phyloP scores from a whole-genome alignment of 2,329 filamentous ascomycete genomes.

The Scedosporium minutisporum region DNA sequence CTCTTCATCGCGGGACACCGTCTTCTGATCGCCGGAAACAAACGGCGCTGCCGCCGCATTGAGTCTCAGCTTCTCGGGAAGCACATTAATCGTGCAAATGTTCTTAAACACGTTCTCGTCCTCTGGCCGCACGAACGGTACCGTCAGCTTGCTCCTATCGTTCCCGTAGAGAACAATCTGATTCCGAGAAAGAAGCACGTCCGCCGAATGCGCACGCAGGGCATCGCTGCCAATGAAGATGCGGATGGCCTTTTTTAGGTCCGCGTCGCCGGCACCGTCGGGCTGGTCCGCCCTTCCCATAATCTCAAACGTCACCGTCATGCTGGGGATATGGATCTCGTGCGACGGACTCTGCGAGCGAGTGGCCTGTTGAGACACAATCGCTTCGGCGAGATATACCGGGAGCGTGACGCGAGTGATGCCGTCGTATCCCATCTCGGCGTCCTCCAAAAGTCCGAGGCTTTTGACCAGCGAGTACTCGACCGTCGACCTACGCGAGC shows the following conservation, averaged over 20 bases:
- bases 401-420: constrained; percentile 62
- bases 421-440: constrained; percentile 57
- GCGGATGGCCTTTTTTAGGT: constrained; percentile 51
- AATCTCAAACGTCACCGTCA: constrained; percentile 72
- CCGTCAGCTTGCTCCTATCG: constrained; percentile 75
- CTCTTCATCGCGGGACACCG: neutral
- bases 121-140: constrained; percentile 88
- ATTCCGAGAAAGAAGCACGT: constrained; percentile 87
- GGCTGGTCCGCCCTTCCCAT: constrained; percentile 42
- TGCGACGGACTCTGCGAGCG: constrained; percentile 62
- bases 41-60: constrained; percentile 36
- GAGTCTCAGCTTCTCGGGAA: constrained; percentile 46
- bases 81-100: constrained; percentile 53
- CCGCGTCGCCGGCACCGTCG: constrained; percentile 22
- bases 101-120: constrained; percentile 73
- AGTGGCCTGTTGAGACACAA: constrained; percentile 66
- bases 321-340: constrained; percentile 60
- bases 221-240: constrained; percentile 87
- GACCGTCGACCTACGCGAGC: constrained; percentile 79
- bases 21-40: constrained; percentile 25
- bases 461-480: constrained; percentile 66
- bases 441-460: constrained; percentile 58
- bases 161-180: constrained; percentile 79
- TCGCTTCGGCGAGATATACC: constrained; percentile 85
- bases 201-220: constrained; percentile 75